These are phyloP conservation scores for Pseudocercospora macadamiae DNA, from an alignment of 2,329 filamentous ascomycete genomes.

Conservation along the genomic window DNA sequence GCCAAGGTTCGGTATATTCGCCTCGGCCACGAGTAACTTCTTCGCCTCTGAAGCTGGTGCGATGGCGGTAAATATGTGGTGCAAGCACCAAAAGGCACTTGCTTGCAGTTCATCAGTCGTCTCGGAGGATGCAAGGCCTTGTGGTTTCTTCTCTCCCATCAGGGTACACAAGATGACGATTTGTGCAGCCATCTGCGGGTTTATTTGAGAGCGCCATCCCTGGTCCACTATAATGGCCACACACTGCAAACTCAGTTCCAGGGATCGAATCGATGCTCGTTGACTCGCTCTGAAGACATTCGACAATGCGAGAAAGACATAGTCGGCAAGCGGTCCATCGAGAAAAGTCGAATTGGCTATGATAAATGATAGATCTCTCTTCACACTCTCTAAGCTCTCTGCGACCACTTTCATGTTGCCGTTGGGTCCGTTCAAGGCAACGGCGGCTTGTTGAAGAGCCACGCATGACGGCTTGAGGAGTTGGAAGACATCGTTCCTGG, in stretches of 20 bases:
- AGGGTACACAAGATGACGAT: slow-evolving; percentile 83
- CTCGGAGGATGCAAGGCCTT: slow-evolving; percentile 52
- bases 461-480: slow-evolving; percentile 64
- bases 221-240: slow-evolving; percentile 71
- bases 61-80: slow-evolving; percentile 64
- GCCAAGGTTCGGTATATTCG: slow-evolving; percentile 75
- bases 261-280: slow-evolving; percentile 67
- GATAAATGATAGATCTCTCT: slow-evolving; percentile 44
- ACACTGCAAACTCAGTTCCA: slow-evolving; percentile 78
- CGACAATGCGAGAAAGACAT: slow-evolving; percentile 90
- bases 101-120: slow-evolving; percentile 75
- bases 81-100: slow-evolving; percentile 71
- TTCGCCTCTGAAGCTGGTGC: slow-evolving; percentile 47
- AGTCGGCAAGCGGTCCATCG: slow-evolving; percentile 85
- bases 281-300: slow-evolving; percentile 80
- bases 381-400: slow-evolving; percentile 50
- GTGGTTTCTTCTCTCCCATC: slow-evolving; percentile 71
- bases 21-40: slow-evolving; percentile 55
- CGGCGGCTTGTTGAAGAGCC: slow-evolving; percentile 58
- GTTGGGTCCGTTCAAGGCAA: slow-evolving; percentile 52
- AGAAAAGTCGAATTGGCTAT: slow-evolving; percentile 49
- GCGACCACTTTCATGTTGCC: slow-evolving; percentile 51
- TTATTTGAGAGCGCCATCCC: slow-evolving; percentile 77
- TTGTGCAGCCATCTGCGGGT: slow-evolving; percentile 75
- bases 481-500: slow-evolving; percentile 45